phyloP scores from a whole-genome alignment of 805 yeast genomes.

The Komagataella kurtzmanii region DNA sequence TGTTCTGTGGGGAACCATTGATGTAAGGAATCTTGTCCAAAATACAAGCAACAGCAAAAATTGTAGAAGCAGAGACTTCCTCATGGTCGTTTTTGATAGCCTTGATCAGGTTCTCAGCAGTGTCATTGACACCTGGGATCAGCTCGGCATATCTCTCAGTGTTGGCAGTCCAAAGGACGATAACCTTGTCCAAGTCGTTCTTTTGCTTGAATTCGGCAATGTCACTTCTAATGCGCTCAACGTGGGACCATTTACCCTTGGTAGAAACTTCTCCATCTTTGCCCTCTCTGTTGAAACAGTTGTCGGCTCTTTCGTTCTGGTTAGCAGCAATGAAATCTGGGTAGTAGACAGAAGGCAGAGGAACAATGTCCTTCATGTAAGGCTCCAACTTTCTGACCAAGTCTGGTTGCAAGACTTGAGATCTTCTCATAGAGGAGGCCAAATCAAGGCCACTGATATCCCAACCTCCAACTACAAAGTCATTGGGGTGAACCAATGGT shows the following conservation, averaged over 20 bases:
- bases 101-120: slow-evolving; percentile 62
- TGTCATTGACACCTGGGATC: slow-evolving; percentile 72
- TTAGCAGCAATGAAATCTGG: slow-evolving; percentile 95
- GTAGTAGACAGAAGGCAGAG: slow-evolving; percentile 80
- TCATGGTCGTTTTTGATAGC: slow-evolving; percentile 67
- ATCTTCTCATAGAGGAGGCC: slow-evolving; percentile 69
- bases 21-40: slow-evolving; percentile 82
- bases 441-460: slow-evolving; percentile 69
- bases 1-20: slow-evolving; percentile 95
- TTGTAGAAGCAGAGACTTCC: slow-evolving; percentile 86
- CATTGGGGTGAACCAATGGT: slow-evolving; percentile 85
- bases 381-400: slow-evolving; percentile 66
- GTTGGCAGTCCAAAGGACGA: slow-evolving; percentile 94
- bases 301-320: slow-evolving; percentile 86
- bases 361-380: slow-evolving; percentile 46
- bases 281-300: slow-evolving; percentile 49
- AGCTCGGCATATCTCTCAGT: slow-evolving; percentile 86
- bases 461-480: slow-evolving; percentile 89
- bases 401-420: slow-evolving; percentile 77
- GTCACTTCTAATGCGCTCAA: slow-evolving; percentile 74
- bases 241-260: slow-evolving; percentile 75
- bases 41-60: slow-evolving; percentile 88
- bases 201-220: slow-evolving; percentile 61
- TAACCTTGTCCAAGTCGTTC: slow-evolving; percentile 72
- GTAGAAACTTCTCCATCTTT: slow-evolving; percentile 34